Conservation (phyloP, 2,329 filamentous ascomycete genomes). For the Plectosphaerella plurivora region DNA sequence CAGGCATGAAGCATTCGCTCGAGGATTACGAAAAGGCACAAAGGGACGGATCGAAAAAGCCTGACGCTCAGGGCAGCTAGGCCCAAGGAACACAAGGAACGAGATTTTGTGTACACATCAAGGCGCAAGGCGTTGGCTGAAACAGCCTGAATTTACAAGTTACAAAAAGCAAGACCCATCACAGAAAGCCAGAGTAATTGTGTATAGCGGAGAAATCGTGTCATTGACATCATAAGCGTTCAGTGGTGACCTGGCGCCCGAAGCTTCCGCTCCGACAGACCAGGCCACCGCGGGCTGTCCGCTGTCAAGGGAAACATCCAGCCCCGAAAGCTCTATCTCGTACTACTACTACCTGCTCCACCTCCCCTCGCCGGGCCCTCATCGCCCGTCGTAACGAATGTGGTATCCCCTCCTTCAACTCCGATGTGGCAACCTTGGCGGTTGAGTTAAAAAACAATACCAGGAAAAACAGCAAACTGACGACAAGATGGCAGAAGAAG, state of each 20-base stretch:
- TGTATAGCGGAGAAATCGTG: not conserved
- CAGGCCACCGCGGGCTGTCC: not conserved
- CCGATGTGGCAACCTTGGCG: conserved; percentile 1
- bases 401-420: conserved; percentile 1
- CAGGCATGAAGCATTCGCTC: conserved; percentile 29
- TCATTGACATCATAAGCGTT: not conserved
- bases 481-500: conserved; percentile 1
- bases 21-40: conserved; percentile 18
- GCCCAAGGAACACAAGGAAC: not conserved
- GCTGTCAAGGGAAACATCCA: too few species aligned
- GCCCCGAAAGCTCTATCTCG: not conserved
- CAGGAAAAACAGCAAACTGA: conserved; percentile 1
- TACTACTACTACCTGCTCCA: not conserved
- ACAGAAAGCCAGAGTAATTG: not conserved
- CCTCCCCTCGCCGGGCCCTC: not conserved
- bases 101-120: not conserved
- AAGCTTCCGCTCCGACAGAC: not conserved
- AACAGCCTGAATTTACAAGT: too few species aligned
- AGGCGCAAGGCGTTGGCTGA: too few species aligned
- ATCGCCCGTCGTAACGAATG: conserved; percentile 1
- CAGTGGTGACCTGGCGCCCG: not conserved
- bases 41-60: not conserved
- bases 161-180: not conserved
- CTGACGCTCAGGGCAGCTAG: not conserved
- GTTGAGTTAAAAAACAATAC: not conserved